Conservation (phyloP, 805 yeast genomes). For the Kuraishia floccosa region DNA sequence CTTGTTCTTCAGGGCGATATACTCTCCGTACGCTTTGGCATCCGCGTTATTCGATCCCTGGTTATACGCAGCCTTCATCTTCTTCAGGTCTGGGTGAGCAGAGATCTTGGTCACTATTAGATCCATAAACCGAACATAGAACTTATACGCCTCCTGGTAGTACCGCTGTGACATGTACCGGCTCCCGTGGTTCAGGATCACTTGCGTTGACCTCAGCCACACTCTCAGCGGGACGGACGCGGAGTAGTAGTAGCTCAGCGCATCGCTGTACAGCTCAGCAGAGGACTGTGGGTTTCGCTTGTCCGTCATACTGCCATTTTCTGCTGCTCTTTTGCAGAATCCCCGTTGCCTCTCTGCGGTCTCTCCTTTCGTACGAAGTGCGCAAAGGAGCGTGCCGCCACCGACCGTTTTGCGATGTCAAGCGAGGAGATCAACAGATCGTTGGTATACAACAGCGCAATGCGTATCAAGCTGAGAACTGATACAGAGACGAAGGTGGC, state of each 20-base stretch:
- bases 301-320: no score
- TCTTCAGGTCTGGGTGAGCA: constrained; percentile 30
- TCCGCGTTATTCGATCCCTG: constrained; percentile 7
- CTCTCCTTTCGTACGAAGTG: no score
- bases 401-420: no score
- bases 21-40: constrained; percentile 14
- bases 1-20: constrained; percentile 9
- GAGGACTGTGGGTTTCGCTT: no score
- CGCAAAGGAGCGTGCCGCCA: no score
- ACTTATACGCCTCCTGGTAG: constrained; percentile 37
- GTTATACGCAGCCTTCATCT: constrained; percentile 11
- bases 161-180: constrained; percentile 30
- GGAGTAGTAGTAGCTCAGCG: constrained; percentile 42
- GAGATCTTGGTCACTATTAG: constrained; percentile 35
- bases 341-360: no score
- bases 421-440: no score
- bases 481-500: constrained; percentile 6
- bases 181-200: constrained; percentile 33
- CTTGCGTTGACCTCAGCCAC: constrained; percentile 45
- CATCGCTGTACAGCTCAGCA: constrained; percentile 31
- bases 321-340: no score
- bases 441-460: no score
- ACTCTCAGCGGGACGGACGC: constrained; percentile 33
- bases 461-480: constrained; percentile 4
- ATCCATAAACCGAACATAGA: constrained; percentile 50